phyloP scores from a whole-genome alignment of 768 basidiomycete species.

The Galerina marginata region DNA sequence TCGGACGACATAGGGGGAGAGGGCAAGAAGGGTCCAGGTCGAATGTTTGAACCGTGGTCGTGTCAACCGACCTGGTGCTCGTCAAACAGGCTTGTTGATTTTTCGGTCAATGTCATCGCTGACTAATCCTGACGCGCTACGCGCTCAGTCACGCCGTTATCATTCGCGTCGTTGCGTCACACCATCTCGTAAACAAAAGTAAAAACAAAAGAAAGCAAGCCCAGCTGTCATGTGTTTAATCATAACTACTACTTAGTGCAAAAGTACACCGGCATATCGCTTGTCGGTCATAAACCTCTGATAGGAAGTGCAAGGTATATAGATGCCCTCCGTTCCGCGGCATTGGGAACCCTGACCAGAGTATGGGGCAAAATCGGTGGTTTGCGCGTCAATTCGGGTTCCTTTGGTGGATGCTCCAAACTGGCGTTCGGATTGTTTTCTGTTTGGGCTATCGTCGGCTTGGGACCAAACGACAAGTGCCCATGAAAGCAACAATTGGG shows the following conservation, averaged over 20 bases:
- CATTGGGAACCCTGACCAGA: slow-evolving; percentile 55
- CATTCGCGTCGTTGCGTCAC: slow-evolving; percentile 27
- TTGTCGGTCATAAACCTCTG: background rate
- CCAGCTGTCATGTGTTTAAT: too few species aligned
- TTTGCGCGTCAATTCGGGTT: slow-evolving; percentile 12
- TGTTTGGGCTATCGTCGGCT: background rate
- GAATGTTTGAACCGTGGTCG: background rate
- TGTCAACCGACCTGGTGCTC: background rate
- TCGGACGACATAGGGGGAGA: slow-evolving; percentile 15
- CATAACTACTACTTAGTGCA: too few species aligned
- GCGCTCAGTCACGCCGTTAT: slow-evolving; percentile 33
- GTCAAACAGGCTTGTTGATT: slow-evolving; percentile 4
- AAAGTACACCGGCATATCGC: background rate
- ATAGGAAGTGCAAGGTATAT: slow-evolving; percentile 39
- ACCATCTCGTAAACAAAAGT: too few species aligned
- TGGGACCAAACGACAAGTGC: background rate
- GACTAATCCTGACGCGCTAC: slow-evolving; percentile 29
- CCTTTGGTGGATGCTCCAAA: background rate
- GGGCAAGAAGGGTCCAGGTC: too few species aligned
- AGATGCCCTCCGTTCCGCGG: slow-evolving; percentile 48
- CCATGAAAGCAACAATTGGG: slow-evolving; percentile 45
- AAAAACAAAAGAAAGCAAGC: too few species aligned
- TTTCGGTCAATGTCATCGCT: slow-evolving; percentile 21
- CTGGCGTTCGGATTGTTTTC: background rate
- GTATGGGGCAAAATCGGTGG: slow-evolving; percentile 33